Percentiles rank a stretch among this genome's conserved stretches.
These are phyloP conservation scores for Zygoascus meyerae DNA, from an alignment of 1,139 yeast genomes.

Conservation along the genomic window DNA sequence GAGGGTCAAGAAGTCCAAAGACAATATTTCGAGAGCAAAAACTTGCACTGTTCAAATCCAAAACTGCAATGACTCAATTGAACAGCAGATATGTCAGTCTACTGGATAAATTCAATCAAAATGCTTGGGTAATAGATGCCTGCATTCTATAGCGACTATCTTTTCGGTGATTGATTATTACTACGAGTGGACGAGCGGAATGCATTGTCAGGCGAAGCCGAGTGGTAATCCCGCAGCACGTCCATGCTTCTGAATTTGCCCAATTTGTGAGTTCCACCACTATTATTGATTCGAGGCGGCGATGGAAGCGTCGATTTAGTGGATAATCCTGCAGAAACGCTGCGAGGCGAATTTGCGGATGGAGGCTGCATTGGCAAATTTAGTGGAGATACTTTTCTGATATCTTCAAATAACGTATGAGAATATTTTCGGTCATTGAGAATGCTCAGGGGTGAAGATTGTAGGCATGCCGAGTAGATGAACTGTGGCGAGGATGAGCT, in stretches of 20 bases:
- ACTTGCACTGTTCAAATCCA: too few relatives aligned
- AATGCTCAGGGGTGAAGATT: not conserved
- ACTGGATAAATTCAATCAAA: too few relatives aligned
- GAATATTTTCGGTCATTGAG: slow-evolving; percentile 10
- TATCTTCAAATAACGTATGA: slow-evolving; percentile 14
- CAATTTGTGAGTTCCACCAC: not conserved
- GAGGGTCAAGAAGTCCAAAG: too few relatives aligned
- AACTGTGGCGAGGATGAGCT: not conserved
- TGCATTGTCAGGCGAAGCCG: too few relatives aligned
- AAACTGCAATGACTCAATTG: too few relatives aligned
- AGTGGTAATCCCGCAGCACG: not conserved
- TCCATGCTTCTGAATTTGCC: slow-evolving; percentile 1
- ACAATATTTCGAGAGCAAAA: too few relatives aligned
- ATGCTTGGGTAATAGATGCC: too few relatives aligned
- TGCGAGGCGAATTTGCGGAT: not conserved
- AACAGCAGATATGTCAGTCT: too few relatives aligned
- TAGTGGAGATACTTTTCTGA: slow-evolving; percentile 8
- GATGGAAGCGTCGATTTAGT: not conserved
- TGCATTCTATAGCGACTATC: too few relatives aligned
- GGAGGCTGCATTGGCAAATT: not conserved
- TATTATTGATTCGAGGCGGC: not conserved
- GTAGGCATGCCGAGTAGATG: slow-evolving; percentile 1
- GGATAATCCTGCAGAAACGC: not conserved
- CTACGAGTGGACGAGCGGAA: too few relatives aligned
- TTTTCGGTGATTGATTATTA: too few relatives aligned